A percentile compares a stretch with the other conserved stretches of the same genome.
These are phyloP conservation scores for Apiospora rasikravindrae DNA, from an alignment of 2,329 filamentous ascomycete species.

Conservation along the genomic window DNA sequence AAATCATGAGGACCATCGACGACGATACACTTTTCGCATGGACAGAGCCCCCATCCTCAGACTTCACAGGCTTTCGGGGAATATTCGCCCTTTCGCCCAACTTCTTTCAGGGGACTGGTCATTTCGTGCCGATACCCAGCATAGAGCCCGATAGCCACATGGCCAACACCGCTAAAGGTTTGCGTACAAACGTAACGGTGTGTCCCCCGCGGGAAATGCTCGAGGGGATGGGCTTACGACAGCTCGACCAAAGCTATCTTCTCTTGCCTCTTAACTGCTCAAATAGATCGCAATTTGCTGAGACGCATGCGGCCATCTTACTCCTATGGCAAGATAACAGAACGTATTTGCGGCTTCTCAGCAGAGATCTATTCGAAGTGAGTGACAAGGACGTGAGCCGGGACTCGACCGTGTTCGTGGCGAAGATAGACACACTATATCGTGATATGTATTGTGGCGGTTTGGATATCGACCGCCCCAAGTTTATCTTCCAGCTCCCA, in stretches of 20 bases:
- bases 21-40: conserved; percentile 17
- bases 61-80: not conserved
- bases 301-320: not conserved
- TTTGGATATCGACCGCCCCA: not conserved
- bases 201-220: not conserved
- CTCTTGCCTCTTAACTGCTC: not conserved
- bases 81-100: not conserved
- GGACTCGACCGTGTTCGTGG: not conserved
- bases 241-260: not conserved
- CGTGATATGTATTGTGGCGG: too few species aligned
- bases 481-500: not conserved
- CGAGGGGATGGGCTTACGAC: not conserved
- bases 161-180: not conserved
- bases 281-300: fast-evolving
- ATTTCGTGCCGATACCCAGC: not conserved
- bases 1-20: conserved; percentile 22
- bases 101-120: not conserved
- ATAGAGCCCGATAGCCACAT: not conserved
- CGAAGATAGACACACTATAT: too few species aligned
- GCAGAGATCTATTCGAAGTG: not conserved
- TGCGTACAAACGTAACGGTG: not conserved
- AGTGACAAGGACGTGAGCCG: not conserved
- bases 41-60: not conserved
- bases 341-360: not conserved
- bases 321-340: not conserved